Evolutionary conservation across 352 stramenopile species (phyloP).

Genomic region (Pythium graminicola): DNA sequence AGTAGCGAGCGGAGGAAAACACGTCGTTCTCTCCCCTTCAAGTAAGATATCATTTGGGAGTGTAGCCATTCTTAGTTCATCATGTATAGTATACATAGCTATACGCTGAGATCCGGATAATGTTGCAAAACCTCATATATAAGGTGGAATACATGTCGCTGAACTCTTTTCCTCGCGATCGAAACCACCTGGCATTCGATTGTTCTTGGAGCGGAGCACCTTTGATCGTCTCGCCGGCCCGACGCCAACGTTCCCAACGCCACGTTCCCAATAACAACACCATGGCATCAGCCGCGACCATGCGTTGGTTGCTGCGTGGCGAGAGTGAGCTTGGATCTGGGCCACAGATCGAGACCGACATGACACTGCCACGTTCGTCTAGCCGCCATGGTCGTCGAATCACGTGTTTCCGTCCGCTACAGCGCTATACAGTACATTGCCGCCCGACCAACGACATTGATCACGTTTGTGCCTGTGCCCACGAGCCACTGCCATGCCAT

Average conservation of each 20-base stretch:
- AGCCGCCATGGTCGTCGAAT: constrained; percentile 40
- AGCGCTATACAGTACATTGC: constrained; percentile 34
- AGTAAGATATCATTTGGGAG: not conserved
- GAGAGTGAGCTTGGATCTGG: no score
- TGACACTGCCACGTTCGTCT: not conserved
- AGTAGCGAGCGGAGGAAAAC: not conserved
- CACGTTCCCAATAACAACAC: not conserved
- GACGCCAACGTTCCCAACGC: not conserved
- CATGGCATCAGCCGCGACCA: constrained; percentile 7
- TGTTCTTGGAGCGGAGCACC: not conserved
- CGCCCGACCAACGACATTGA: constrained; percentile 1
- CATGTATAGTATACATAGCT: not conserved
- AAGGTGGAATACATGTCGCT: not conserved
- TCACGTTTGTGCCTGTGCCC: constrained; percentile 18
- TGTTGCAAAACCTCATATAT: not conserved
- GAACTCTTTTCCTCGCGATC: not conserved
- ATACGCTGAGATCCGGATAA: not conserved
- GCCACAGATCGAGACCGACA: constrained; percentile 1
- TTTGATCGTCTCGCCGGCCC: not conserved
- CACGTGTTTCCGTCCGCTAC: constrained; percentile 55
- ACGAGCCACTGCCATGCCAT: constrained; percentile 17
- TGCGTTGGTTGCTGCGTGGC: not conserved
- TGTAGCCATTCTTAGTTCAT: not conserved
- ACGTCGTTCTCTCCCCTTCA: not conserved
- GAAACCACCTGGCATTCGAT: no score